Evolutionary conservation across 2,329 filamentous ascomycete species (phyloP).

Genomic region (Pestalotiopsis sp.): DNA sequence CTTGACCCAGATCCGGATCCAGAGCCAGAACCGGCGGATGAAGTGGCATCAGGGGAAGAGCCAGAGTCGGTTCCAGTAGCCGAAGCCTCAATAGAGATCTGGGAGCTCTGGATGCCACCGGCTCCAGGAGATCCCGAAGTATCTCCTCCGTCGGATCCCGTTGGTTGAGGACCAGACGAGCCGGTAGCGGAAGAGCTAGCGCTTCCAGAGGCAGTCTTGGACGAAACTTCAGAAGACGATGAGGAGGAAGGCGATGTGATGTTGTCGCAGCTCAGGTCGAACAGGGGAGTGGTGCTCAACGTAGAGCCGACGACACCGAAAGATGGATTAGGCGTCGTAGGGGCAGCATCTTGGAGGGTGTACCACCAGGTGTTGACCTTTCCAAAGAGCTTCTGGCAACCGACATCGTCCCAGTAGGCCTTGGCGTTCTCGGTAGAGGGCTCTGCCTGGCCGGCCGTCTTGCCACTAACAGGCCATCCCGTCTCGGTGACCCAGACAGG

Average conservation of each 20-base stretch:
- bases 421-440: slow-evolving; percentile 70
- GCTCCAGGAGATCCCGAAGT: slow-evolving; percentile 16
- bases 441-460: slow-evolving; percentile 61
- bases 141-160: slow-evolving; percentile 12
- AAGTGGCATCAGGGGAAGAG: slow-evolving; percentile 16
- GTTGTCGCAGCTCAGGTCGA: slow-evolving; percentile 61
- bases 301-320: slow-evolving; percentile 68
- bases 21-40: slow-evolving; percentile 16
- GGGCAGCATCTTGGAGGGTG: slow-evolving; percentile 69
- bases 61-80: slow-evolving; percentile 18
- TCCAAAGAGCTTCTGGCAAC: slow-evolving; percentile 66
- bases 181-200: slow-evolving; percentile 16
- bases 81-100: slow-evolving; percentile 15
- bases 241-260: slow-evolving; percentile 28
- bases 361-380: slow-evolving; percentile 74
- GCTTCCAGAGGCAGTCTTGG: slow-evolving; percentile 19
- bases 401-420: slow-evolving; percentile 79
- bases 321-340: slow-evolving; percentile 62
- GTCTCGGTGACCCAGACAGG: slow-evolving; percentile 87
- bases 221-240: slow-evolving; percentile 15
- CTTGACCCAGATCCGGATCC: slow-evolving; percentile 29
- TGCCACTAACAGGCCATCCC: slow-evolving; percentile 79
- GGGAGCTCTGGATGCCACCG: slow-evolving; percentile 12
- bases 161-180: slow-evolving; percentile 17
- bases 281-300: slow-evolving; percentile 57